Evolutionary conservation across 2,329 filamentous ascomycete species (phyloP), one percentile per base, ranked within the genome.

Genomic region (Penicillium griseofulvum): DNA sequence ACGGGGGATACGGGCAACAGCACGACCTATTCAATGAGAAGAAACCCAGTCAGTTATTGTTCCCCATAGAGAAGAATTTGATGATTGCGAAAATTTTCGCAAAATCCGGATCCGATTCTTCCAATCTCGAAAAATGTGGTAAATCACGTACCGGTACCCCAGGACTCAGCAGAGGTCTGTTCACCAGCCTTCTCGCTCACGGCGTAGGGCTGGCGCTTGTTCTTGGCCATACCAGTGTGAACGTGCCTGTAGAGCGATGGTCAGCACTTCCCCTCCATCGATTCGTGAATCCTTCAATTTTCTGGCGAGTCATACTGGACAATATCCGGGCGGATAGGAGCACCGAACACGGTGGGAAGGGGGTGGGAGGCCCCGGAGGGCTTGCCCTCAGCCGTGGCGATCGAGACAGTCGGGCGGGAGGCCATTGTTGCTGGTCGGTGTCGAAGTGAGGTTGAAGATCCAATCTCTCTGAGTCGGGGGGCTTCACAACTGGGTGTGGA

Each of bases 131-230:
- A 59, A 56, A 48, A 50, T 58, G 38, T 45, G 39, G 47, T 37
- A 57, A 52, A 34, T 55, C 50, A 88, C 89, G 81, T 79, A 95
- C 91, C 93, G 83, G 93, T 97, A 88, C 93, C 93, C 94, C 94
- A 99, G 70, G 95, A 99, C 87, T 99, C 94, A 78, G 94, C 94
- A 81, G 91, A 96, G 78, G 94, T 99, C 85, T 99, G 94, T 84
- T 99, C 94, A 84, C 94, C 94, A 77, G 94, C 94, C 90, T 99
- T 99, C 89, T 97, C 93, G 88, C 91, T 96, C 85, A 99, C 94
- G 75, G 94, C 87, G 81, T 99, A 99, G 71, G 94, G 92, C 83
- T 99, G 94, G 80, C 94, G 89, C 88, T 96, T 97, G 88, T 99
- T 99, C 91, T 99, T 99, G 79, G 93, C 93, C 85, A 99, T 95